Conservation (phyloP, 345 rosid genomes). For the Eucalyptus tenuipes region DNA sequence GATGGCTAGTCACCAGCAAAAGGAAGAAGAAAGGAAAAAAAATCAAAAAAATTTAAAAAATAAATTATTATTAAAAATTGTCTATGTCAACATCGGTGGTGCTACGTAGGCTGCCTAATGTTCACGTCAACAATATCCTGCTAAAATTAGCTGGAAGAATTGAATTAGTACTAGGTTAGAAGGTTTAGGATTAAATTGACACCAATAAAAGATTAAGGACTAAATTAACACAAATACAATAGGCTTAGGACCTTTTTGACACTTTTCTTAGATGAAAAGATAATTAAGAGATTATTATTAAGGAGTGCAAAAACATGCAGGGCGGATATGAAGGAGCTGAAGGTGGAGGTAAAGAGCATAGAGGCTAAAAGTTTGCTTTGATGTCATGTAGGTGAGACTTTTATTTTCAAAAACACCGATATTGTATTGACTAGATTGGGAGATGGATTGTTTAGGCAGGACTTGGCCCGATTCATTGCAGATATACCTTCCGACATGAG, state of each 20-base stretch:
- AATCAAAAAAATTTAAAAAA: fast-evolving
- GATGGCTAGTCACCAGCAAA: too few species aligned
- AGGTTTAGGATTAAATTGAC: too few species aligned
- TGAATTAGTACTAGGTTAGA: too few species aligned
- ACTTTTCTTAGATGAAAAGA: fast-evolving
- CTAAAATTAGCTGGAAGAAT: fast-evolving
- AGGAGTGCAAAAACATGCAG: background rate
- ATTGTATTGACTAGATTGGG: background rate
- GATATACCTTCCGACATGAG: background rate
- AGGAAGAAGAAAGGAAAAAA: too few species aligned
- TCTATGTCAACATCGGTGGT: fast-evolving
- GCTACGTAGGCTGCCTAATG: fast-evolving
- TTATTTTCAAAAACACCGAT: background rate
- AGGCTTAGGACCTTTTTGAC: too few species aligned
- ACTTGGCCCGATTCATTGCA: background rate
- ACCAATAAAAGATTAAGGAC: too few species aligned
- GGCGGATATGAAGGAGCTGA: background rate
- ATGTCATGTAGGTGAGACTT: background rate
- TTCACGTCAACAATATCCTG: fast-evolving
- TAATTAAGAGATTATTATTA: background rate
- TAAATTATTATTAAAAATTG: too few species aligned
- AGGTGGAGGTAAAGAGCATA: background rate
- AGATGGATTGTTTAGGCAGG: background rate
- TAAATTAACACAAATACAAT: too few species aligned
- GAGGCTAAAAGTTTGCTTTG: background rate